Evolutionary conservation across 2,329 filamentous ascomycete species (phyloP), one percentile per base, ranked within the genome.

Genomic region (Sporothrix inflata): DNA sequence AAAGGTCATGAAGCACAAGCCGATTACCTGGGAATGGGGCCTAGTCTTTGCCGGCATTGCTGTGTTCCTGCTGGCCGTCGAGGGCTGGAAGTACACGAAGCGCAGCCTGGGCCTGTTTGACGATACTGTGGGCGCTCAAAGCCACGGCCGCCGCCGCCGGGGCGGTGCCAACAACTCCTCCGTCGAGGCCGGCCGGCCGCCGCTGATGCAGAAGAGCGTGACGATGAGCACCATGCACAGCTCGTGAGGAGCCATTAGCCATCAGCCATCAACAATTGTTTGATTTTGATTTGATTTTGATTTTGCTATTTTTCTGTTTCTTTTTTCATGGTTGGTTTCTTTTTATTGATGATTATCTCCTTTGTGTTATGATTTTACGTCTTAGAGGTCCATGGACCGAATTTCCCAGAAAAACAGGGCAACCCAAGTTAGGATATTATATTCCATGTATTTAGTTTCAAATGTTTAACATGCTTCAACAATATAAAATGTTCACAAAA

Each of bases 21-120:
- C 84, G 21, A 93, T 94, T 76, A 85, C 83, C 21, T 94, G 92
- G 92, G 92, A 94, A 79, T 94, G 91, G 91, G 88, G 86, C 1
- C 83, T 94, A 6, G 87, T 91, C 0, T 83, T 92, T 42, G 86
- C 89, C 24, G 88, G 88, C 72, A 86, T 90, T 0, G 75, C 90
- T 14, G 78, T 92, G 4, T 94, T 91, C 78, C 86, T 94, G 63
- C 79, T 85, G 0, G 90, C 90, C 34, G 85, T 93, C 53, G 92
- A 94, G 83, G 79, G 82, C 11, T 94, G 91, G 91, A 94, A 94
- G 83, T 85, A 86, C 76, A 80, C 81, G 74, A 94, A 94, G 87
- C 84, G 91, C 67, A 77, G 78, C 60, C 84, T 85, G 76, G 80
- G 82, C 71, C 82, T 88, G 34, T 83, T 89, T 70, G 84, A 88